Percentiles rank a stretch among this genome's conserved stretches.
These are phyloP conservation scores for Acanthamoeba culbertsoni DNA, from an alignment of 208 protist species.

Conservation along the genomic window DNA sequence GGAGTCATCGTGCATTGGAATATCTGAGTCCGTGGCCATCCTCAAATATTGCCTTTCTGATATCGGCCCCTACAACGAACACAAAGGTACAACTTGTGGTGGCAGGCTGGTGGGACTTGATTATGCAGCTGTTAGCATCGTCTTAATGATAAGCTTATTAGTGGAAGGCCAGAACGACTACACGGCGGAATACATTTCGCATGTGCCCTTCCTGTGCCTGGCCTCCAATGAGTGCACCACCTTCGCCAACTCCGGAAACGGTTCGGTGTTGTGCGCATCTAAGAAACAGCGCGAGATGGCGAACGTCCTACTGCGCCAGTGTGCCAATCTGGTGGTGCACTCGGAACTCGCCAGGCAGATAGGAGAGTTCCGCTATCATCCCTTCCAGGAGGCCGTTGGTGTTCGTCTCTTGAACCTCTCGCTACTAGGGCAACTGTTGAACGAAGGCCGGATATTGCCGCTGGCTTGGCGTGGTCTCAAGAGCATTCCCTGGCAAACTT, in stretches of 20 bases:
- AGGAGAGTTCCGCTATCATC: not conserved
- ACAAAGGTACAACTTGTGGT: not conserved
- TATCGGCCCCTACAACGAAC: not conserved
- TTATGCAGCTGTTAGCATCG: not conserved
- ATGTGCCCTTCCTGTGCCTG: not conserved
- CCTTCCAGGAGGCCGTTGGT: not conserved
- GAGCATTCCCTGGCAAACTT: not conserved
- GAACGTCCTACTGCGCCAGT: not conserved
- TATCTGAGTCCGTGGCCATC: not conserved
- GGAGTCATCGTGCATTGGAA: not conserved
- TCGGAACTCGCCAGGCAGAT: not conserved
- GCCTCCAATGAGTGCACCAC: not conserved
- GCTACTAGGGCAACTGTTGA: not conserved
- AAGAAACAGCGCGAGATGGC: not conserved
- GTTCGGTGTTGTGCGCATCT: not conserved
- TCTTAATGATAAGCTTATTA: not conserved
- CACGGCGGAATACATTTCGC: not conserved
- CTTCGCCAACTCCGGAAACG: not conserved
- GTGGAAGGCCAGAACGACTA: slow-evolving; percentile 13
- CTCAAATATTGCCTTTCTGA: slow-evolving; percentile 27
- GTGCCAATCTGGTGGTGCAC: not conserved
- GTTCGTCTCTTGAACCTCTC: not conserved
- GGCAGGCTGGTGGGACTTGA: not conserved
- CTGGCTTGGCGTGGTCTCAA: not conserved
- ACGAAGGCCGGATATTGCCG: slow-evolving; percentile 17